Conservation (phyloP, 2,329 filamentous ascomycete genomes). For the Botrytis galanthina region DNA sequence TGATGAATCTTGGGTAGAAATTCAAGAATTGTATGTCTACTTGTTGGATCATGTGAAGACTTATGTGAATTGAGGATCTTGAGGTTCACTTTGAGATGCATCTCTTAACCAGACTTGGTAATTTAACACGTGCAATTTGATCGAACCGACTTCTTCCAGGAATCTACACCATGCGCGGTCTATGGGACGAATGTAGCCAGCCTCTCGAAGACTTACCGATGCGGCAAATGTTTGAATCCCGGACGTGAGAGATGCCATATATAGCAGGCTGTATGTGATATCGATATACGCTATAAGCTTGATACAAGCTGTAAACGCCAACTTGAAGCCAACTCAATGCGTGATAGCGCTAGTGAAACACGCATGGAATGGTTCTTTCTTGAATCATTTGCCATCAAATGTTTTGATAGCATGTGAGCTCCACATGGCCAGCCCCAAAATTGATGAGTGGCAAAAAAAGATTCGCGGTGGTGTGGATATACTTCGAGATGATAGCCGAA, state of each 20-base stretch:
- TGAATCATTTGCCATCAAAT: not conserved
- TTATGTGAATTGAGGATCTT: not conserved
- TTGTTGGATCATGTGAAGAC: not conserved
- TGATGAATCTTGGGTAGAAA: not conserved
- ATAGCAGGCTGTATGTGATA: not conserved
- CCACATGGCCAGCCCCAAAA: not conserved
- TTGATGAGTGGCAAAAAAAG: constrained; percentile 4
- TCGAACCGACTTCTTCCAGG: not conserved
- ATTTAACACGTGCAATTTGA: not conserved
- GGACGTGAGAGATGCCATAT: not conserved
- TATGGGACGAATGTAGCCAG: not conserved
- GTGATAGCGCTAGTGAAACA: not conserved
- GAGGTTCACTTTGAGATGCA: not conserved
- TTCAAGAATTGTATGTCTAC: not conserved
- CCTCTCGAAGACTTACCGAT: not conserved
- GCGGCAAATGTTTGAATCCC: not conserved
- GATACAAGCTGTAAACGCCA: not conserved
- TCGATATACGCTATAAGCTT: not conserved
- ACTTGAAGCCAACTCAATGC: not conserved
- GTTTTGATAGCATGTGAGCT: not conserved
- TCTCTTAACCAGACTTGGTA: not conserved
- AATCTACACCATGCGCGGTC: not conserved
- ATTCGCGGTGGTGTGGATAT: not conserved
- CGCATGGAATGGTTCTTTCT: not conserved
- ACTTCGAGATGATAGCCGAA: not conserved